Percentiles rank a stretch among this genome's conserved stretches.
Conservation (phyloP, 2,329 filamentous ascomycete genomes). For the Grosmannia clavigera region DNA sequence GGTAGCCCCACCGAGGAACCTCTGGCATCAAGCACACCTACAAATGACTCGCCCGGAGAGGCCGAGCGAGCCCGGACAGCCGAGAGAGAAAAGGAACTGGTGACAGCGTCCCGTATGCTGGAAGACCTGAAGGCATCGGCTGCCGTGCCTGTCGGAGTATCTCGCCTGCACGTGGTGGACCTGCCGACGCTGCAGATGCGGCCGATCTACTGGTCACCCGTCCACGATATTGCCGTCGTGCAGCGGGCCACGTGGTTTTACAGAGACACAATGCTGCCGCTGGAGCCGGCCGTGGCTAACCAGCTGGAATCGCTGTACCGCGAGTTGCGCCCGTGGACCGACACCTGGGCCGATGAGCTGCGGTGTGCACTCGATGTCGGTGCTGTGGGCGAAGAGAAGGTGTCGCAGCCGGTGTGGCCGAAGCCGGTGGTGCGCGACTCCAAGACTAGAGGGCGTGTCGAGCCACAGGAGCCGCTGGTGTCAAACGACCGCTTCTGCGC, state of each 20-base stretch:
- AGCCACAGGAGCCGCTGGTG: constrained; percentile 25
- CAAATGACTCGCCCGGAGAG: neutral
- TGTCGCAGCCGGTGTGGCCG: constrained; percentile 74
- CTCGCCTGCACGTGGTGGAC: constrained; percentile 79
- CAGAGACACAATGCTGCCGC: constrained; percentile 81
- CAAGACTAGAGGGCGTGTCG: constrained; percentile 19
- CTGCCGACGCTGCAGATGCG: constrained; percentile 79
- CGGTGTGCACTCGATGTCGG: constrained; percentile 85
- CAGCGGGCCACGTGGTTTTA: constrained; percentile 94
- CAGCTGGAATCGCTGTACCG: constrained; percentile 84
- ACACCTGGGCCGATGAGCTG: constrained; percentile 87
- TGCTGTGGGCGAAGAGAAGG: constrained; percentile 80
- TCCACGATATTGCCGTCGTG: constrained; percentile 77
- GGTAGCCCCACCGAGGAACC: neutral
- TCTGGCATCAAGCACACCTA: neutral
- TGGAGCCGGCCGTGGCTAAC: constrained; percentile 77
- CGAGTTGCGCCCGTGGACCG: constrained; percentile 75
- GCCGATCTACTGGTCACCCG: constrained; percentile 93
- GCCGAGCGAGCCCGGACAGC: neutral
- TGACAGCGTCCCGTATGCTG: neutral
- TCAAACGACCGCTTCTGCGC: constrained; percentile 47
- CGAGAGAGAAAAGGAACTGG: neutral
- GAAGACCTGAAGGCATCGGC: constrained; percentile 12
- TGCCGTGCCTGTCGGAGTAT: constrained; percentile 75
- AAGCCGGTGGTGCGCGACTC: constrained; percentile 30